Evolutionary conservation across 208 protist species (phyloP).

Genomic region (Leishmania aethiopica): DNA sequence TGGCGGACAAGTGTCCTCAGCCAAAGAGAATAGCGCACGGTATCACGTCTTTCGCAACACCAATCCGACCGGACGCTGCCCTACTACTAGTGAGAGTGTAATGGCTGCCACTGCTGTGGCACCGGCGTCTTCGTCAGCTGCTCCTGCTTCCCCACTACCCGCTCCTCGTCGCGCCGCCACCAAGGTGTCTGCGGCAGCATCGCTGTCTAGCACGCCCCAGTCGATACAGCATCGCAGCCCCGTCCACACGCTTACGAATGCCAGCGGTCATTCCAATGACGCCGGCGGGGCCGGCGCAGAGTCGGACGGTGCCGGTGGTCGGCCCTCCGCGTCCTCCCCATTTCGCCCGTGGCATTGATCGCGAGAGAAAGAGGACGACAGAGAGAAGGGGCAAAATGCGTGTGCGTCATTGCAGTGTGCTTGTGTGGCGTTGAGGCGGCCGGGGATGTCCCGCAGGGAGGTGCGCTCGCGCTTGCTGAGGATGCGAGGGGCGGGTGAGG

Average conservation of each 20-base stretch:
- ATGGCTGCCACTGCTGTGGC: background rate
- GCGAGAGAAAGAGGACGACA: background rate
- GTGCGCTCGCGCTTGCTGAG: background rate
- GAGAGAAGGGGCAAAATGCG: background rate
- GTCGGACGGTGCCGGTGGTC: background rate
- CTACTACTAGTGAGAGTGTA: background rate
- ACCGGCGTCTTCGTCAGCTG: background rate
- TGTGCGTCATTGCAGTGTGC: background rate
- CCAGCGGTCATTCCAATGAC: background rate
- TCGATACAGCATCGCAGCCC: conserved; percentile 20
- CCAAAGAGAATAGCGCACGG: conserved; percentile 27
- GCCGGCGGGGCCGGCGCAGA: background rate
- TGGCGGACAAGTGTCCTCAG: conserved; percentile 43
- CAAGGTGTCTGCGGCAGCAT: background rate
- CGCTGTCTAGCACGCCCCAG: background rate
- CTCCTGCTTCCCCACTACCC: background rate
- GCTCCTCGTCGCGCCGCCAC: background rate
- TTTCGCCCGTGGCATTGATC: conserved; percentile 25
- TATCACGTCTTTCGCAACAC: conserved; percentile 56
- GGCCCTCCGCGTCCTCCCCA: conserved; percentile 21
- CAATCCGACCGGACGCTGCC: conserved; percentile 18
- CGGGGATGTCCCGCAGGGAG: background rate
- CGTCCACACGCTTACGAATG: background rate
- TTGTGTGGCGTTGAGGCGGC: background rate
- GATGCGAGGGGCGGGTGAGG: background rate